A percentile compares a stretch with the other conserved stretches of the same genome.
Evolutionary conservation across 202 grass and related monocot species (phyloP).

Genomic region (Panicum hallii): DNA sequence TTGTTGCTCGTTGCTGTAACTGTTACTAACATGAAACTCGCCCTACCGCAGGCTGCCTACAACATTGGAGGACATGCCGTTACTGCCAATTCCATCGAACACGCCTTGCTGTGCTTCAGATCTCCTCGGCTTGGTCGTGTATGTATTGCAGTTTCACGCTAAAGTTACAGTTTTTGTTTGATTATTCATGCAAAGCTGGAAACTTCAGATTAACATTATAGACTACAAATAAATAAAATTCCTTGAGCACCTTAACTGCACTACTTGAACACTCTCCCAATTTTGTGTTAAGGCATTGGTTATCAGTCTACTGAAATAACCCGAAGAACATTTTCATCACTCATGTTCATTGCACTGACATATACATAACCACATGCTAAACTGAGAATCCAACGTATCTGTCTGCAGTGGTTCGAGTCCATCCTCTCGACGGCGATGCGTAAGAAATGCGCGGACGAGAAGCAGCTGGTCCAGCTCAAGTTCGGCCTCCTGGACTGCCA

Average conservation of each 20-base stretch:
- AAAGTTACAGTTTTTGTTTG: slow-evolving; percentile 18
- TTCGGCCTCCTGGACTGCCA: slow-evolving; percentile 71
- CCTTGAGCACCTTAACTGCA: background rate
- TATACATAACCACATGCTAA: background rate
- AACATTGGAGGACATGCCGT: slow-evolving; percentile 82
- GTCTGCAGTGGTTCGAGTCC: slow-evolving; percentile 82
- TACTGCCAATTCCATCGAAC: slow-evolving; percentile 84
- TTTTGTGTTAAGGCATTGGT: background rate
- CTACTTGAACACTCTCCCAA: slow-evolving; percentile 3
- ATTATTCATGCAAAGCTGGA: slow-evolving; percentile 14
- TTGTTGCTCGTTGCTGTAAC: background rate
- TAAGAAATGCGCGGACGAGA: slow-evolving; percentile 83
- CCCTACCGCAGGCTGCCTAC: slow-evolving; percentile 78
- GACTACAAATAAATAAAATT: too few relatives aligned
- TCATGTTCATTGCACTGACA: background rate
- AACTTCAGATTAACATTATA: background rate
- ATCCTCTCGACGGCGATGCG: slow-evolving; percentile 77
- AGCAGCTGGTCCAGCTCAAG: slow-evolving; percentile 79
- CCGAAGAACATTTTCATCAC: background rate
- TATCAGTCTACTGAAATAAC: slow-evolving; percentile 3
- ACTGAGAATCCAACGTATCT: background rate
- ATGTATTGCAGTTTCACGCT: slow-evolving; percentile 45
- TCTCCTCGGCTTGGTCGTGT: slow-evolving; percentile 83
- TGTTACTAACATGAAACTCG: slow-evolving; percentile 27
- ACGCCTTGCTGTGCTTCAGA: slow-evolving; percentile 66